Percentiles rank a stretch among this genome's conserved stretches.
phyloP scores from a whole-genome alignment of 164 flowering plant species.

The Piper betle region DNA sequence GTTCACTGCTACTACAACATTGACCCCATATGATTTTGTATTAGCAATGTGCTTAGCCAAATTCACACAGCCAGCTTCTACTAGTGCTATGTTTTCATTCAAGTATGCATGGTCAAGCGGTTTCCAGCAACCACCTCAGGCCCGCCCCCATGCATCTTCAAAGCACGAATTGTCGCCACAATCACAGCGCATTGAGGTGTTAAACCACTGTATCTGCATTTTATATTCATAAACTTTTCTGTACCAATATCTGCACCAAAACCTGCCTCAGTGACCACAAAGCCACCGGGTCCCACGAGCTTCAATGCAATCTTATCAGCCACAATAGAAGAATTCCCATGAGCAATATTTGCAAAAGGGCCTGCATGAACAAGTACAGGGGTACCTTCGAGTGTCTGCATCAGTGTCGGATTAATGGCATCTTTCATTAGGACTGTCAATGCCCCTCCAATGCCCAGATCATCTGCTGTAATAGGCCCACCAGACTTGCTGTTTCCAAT shows the following conservation, averaged over 20 bases:
- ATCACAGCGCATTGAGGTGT: constrained; percentile 92
- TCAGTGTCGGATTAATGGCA: constrained; percentile 91
- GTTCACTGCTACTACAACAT: constrained; percentile 92
- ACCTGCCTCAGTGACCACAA: constrained; percentile 97
- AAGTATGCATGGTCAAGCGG: constrained; percentile 87
- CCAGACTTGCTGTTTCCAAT: constrained; percentile 88
- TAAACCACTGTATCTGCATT: constrained; percentile 83
- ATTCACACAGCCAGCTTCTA: constrained; percentile 93
- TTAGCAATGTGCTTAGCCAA: constrained; percentile 75
- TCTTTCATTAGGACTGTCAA: constrained; percentile 95
- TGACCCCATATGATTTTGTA: constrained; percentile 80
- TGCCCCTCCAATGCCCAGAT: constrained; percentile 97
- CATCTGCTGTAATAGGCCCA: constrained; percentile 92
- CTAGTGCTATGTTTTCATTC: constrained; percentile 78
- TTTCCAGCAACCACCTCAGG: constrained; percentile 91
- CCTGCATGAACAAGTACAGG: constrained; percentile 99
- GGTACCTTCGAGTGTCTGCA: constrained; percentile 99
- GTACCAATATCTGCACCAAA: constrained; percentile 98
- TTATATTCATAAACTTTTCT: constrained; percentile 96
- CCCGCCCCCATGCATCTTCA: constrained; percentile 99
- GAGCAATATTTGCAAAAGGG: constrained; percentile 98
- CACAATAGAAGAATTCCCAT: constrained; percentile 92
- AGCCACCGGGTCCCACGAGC: constrained; percentile 94
- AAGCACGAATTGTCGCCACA: constrained; percentile 93
- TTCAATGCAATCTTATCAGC: constrained; percentile 95